Evolutionary conservation across 179 eudicot species (phyloP).

Genomic region (Silene coronaria): DNA sequence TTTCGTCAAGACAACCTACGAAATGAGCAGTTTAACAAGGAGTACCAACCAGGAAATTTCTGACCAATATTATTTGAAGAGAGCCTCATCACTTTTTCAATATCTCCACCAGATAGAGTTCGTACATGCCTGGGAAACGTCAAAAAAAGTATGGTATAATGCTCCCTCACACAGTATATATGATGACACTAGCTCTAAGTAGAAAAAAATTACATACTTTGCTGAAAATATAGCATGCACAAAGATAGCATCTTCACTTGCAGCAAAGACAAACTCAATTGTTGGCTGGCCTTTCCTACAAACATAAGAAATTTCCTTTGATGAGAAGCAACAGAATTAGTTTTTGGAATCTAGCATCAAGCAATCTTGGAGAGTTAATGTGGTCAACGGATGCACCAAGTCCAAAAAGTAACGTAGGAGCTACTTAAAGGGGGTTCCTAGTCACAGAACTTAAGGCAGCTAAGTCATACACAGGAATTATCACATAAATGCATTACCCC

Average conservation of each 20-base stretch:
- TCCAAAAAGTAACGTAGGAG: not conserved
- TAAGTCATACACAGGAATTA: not conserved
- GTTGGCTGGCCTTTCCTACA: conserved; percentile 92
- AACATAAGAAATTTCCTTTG: conserved; percentile 12
- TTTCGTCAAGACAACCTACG: not conserved
- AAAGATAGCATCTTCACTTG: conserved; percentile 80
- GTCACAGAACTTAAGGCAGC: not conserved
- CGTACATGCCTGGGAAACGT: conserved; percentile 59
- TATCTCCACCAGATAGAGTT: conserved; percentile 65
- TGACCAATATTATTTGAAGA: conserved; percentile 41
- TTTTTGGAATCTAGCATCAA: not conserved
- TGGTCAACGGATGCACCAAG: conserved; percentile 2
- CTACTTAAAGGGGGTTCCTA: not conserved
- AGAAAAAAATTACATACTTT: conserved; percentile 38
- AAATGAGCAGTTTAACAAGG: not conserved
- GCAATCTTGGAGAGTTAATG: not conserved
- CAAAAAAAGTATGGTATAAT: conserved; percentile 1
- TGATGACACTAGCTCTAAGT: not conserved
- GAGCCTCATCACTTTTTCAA: conserved; percentile 57
- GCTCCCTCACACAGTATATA: not conserved
- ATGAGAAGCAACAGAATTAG: not conserved
- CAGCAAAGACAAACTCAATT: conserved; percentile 82
- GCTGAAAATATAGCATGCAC: conserved; percentile 80
- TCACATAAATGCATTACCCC: too few species aligned
- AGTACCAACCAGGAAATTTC: conserved; percentile 61